These are phyloP conservation scores for Leccinum rimulosum DNA, from an alignment of 768 basidiomycete species.

Conservation along the genomic window DNA sequence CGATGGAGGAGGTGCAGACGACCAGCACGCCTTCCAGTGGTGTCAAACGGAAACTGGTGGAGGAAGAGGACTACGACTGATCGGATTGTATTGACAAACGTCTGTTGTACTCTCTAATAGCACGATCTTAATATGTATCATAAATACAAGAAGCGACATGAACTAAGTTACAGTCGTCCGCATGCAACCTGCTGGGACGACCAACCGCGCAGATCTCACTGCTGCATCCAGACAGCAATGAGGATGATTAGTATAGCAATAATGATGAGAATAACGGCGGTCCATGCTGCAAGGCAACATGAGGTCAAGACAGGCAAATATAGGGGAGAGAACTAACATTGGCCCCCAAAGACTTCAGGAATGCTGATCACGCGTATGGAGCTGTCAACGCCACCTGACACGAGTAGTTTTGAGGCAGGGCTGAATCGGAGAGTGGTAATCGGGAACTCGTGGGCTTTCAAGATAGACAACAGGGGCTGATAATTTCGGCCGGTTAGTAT, in stretches of 20 bases:
- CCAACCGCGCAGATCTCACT: not conserved
- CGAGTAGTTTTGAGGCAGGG: constrained; percentile 71
- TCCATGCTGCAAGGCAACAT: constrained; percentile 35
- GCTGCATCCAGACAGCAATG: constrained; percentile 41
- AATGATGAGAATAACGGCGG: constrained; percentile 38
- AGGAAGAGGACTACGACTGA: constrained; percentile 86
- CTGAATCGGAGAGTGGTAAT: constrained; percentile 89
- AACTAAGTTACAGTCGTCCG: not conserved
- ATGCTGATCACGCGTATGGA: constrained; percentile 77
- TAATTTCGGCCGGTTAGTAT: constrained; percentile 1
- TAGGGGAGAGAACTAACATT: constrained; percentile 44
- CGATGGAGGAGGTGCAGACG: constrained; percentile 73
- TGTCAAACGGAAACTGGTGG: constrained; percentile 74
- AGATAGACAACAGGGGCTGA: constrained; percentile 84
- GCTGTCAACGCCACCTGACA: constrained; percentile 91
- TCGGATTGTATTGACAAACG: constrained; percentile 6
- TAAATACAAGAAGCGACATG: constrained; percentile 22
- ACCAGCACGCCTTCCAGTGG: constrained; percentile 57
- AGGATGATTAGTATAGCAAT: constrained; percentile 43
- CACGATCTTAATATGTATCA: constrained; percentile 27
- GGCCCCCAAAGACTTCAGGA: constrained; percentile 51
- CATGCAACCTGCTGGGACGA: not conserved
- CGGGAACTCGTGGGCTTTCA: constrained; percentile 94
- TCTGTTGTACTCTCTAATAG: constrained; percentile 9
- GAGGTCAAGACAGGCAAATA: constrained; percentile 31